These are phyloP conservation scores for Nidularia pulvinata DNA, from an alignment of 768 basidiomycete species.

Conservation along the genomic window DNA sequence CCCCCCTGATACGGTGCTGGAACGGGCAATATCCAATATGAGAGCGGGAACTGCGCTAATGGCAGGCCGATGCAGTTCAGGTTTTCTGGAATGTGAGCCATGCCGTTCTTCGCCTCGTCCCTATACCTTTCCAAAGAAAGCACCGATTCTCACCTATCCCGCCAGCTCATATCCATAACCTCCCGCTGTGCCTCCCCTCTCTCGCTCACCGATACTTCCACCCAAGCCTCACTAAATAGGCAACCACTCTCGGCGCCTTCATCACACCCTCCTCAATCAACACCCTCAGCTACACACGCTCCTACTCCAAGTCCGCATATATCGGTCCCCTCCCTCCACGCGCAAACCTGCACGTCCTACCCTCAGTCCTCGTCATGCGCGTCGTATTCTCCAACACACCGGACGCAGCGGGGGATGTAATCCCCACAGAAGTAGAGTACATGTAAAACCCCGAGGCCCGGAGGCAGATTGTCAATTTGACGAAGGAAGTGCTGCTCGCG, in stretches of 20 bases:
- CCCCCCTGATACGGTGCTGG: constrained; percentile 33
- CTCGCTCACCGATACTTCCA: constrained; percentile 37
- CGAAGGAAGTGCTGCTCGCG: constrained; percentile 51
- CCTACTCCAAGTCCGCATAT: constrained; percentile 64
- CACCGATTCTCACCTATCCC: background rate
- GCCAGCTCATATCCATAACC: constrained; percentile 39
- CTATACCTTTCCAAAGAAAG: background rate
- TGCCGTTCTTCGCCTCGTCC: background rate
- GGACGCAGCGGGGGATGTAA: constrained; percentile 24
- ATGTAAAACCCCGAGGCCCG: constrained; percentile 24
- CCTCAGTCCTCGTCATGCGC: constrained; percentile 53
- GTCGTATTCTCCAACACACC: constrained; percentile 42
- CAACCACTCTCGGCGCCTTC: constrained; percentile 47
- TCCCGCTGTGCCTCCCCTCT: constrained; percentile 57
- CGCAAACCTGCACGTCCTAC: constrained; percentile 58
- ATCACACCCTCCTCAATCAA: constrained; percentile 63
- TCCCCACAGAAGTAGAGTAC: constrained; percentile 38
- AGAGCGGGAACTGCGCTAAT: constrained; percentile 45
- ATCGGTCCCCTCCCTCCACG: constrained; percentile 59
- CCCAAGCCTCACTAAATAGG: constrained; percentile 39
- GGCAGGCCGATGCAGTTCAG: constrained; percentile 39
- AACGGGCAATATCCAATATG: constrained; percentile 38
- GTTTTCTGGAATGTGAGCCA: constrained; percentile 32
- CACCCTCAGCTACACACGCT: constrained; percentile 60
- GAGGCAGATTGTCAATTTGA: constrained; percentile 43